Base-by-base conservation (phyloP, 192 early-diverging fungal genomes). In the Coemansia sp. region DNA sequence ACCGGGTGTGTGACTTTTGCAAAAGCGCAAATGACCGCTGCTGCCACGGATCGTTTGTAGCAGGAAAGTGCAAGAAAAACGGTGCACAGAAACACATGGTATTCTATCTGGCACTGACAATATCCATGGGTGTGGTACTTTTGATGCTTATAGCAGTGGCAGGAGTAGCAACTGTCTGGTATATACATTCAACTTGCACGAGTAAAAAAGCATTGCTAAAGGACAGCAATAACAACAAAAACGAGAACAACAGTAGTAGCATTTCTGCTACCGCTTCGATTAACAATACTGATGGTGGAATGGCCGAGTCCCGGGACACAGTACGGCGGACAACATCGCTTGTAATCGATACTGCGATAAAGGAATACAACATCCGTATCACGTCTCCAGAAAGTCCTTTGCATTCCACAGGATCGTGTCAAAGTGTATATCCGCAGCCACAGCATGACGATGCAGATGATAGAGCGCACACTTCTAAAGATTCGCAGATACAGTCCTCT, bases 1-100 rank as follows among this genome's bases (percentile, higher is more conserved):
- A 26, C 10, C 64, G 54, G 1, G 44, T 75, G 58, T 75, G 72
- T 38, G 9, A 13, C 13, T 68, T 56, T 44, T 75, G 67, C 61
- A 65, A 54, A 19, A 13, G 47, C 13, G 11, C 58, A 1, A 23
- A 37, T 26, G 39, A 42, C 41, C 32, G 61, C 50, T 69, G 67
- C 58, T 75, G 72, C 42, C 56, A 23, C 56, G 37, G 47, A 19
- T 12, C 66, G 11, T 16, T 49, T 44, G 72, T 60, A 10, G 53
- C 47, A 23, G 47, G 57, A 13, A 37, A 23, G 56, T 74, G 72
- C 48, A 40, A 53, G 38, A 32, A 41, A 9, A 18, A 23, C 2
- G 21, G 44, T 37, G 38, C 13, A 12, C 26, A 52, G 15, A 53
- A 40, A 18, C 16, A 62, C 21, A 43, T 8, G 2, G 32, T 52